These are phyloP conservation scores for Solanum pinnatisectum DNA, from an alignment of 257 asterid species.

Conservation along the genomic window DNA sequence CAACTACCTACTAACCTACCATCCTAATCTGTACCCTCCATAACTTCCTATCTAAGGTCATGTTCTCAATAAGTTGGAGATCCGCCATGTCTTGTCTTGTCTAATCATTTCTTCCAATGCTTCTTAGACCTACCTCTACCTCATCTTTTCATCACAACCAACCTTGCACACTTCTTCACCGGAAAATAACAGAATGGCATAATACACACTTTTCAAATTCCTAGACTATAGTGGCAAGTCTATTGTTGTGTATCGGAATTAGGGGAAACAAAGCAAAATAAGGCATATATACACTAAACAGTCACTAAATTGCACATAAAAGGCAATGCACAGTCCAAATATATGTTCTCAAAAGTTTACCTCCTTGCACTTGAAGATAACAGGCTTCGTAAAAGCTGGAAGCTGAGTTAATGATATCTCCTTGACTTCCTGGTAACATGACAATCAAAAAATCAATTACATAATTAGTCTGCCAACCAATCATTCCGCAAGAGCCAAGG, in stretches of 20 bases:
- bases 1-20: background rate
- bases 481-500: background rate
- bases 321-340: background rate
- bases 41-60: background rate
- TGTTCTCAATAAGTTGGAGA: background rate
- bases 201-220: background rate
- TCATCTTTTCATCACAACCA: background rate
- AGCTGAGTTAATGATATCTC: conserved; percentile 77
- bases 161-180: background rate
- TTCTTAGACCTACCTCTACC: background rate
- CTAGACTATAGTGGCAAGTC: background rate
- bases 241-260: background rate
- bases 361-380: conserved; percentile 79
- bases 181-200: background rate
- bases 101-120: background rate
- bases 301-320: background rate
- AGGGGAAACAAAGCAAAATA: background rate
- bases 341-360: conserved; percentile 22
- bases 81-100: background rate
- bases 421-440: conserved; percentile 55
- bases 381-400: conserved; percentile 53
- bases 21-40: background rate
- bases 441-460: background rate
- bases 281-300: background rate
- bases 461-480: background rate